phyloP scores from a whole-genome alignment of 2,329 filamentous ascomycete genomes.

The Pseudofabraea citricarpa region DNA sequence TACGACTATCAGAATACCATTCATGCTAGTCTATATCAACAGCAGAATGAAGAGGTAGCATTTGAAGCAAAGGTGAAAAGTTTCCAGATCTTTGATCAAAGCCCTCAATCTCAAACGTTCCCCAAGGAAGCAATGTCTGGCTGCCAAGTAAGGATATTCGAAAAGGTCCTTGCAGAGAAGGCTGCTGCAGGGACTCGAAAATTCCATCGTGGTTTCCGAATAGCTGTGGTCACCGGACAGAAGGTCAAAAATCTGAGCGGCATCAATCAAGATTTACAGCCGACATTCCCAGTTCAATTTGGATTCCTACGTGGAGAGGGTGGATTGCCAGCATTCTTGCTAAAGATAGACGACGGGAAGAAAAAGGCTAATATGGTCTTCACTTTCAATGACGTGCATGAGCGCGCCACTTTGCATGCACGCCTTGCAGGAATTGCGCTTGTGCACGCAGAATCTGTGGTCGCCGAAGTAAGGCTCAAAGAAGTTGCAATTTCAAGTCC shows the following conservation, averaged over 20 bases:
- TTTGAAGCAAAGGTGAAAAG: slow-evolving; percentile 66
- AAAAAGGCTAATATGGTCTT: slow-evolving; percentile 63
- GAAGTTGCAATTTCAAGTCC: slow-evolving; percentile 57
- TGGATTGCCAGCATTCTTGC: slow-evolving; percentile 57
- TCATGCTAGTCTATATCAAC: slow-evolving; percentile 63
- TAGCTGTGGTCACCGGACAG: slow-evolving; percentile 73
- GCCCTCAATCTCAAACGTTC: slow-evolving; percentile 65
- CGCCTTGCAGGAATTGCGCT: slow-evolving; percentile 70
- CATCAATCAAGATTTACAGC: slow-evolving; percentile 64
- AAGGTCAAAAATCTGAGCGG: slow-evolving; percentile 73
- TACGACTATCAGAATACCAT: slow-evolving; percentile 80
- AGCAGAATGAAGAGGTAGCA: slow-evolving; percentile 63
- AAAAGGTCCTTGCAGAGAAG: slow-evolving; percentile 61
- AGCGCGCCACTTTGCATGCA: slow-evolving; percentile 67
- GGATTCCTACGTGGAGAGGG: slow-evolving; percentile 70
- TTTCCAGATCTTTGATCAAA: slow-evolving; percentile 77
- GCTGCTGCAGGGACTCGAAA: slow-evolving; percentile 69
- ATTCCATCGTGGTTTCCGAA: slow-evolving; percentile 73
- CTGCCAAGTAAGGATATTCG: slow-evolving; percentile 73
- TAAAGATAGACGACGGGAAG: slow-evolving; percentile 51
- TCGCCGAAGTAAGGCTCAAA: slow-evolving; percentile 62
- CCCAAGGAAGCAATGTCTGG: slow-evolving; percentile 67
- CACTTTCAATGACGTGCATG: slow-evolving; percentile 69
- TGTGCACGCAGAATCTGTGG: slow-evolving; percentile 63
- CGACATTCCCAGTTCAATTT: slow-evolving; percentile 68